A percentile compares a stretch with the other conserved stretches of the same genome.
Conservation (phyloP, 225 moss, liverwort and hornwort species). For the Polytrichum commune region DNA sequence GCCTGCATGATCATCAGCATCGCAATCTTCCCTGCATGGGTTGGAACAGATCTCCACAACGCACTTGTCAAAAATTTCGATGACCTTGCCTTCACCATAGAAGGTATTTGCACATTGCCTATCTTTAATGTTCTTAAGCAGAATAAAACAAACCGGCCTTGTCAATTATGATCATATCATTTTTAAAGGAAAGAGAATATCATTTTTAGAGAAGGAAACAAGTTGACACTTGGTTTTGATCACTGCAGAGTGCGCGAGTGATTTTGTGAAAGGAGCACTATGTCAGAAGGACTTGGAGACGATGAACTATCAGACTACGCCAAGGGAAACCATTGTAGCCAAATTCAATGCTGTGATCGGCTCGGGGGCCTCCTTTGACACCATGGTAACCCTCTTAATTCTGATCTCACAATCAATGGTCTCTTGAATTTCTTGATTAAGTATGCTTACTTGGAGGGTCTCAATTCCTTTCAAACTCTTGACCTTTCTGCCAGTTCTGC, state of each 20-base stretch:
- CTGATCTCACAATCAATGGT: not conserved
- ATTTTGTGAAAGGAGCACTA: not conserved
- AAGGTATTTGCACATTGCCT: slow-evolving; percentile 10
- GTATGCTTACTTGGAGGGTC: not conserved
- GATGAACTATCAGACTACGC: not conserved
- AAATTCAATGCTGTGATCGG: not conserved
- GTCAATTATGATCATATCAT: not conserved
- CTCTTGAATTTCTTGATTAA: slow-evolving; percentile 1
- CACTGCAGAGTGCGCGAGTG: not conserved
- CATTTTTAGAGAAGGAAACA: not conserved
- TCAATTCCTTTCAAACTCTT: not conserved
- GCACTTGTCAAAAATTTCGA: slow-evolving; percentile 14
- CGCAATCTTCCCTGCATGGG: slow-evolving; percentile 23
- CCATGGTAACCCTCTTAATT: not conserved
- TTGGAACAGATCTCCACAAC: slow-evolving; percentile 21
- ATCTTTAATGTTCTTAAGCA: not conserved
- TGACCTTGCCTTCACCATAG: slow-evolving; percentile 16
- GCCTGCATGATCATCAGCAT: slow-evolving; percentile 23
- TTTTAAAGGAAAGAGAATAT: too few relatives aligned
- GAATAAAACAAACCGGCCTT: not conserved
- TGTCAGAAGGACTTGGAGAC: not conserved
- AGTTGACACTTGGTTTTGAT: not conserved
- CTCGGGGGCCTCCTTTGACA: not conserved
- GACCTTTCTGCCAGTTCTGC: too few relatives aligned
- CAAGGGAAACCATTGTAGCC: not conserved